These are phyloP conservation scores for Tetracentron sinense DNA, from an alignment of 164 flowering plant species.

Conservation along the genomic window DNA sequence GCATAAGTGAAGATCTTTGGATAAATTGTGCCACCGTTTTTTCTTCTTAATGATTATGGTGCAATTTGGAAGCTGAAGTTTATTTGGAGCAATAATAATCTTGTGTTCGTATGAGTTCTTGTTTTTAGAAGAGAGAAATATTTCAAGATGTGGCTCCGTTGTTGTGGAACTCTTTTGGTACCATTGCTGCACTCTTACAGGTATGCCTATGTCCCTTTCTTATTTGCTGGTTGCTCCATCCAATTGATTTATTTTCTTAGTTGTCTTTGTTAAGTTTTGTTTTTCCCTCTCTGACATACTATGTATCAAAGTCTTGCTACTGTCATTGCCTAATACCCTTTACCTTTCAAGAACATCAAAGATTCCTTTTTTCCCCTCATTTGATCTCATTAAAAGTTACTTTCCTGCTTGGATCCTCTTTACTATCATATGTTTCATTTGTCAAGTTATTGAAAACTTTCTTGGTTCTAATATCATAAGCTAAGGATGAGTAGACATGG, in stretches of 20 bases:
- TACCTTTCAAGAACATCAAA: neutral
- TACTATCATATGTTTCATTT: too few relatives aligned
- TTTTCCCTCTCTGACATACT: neutral
- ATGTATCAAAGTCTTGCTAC: neutral
- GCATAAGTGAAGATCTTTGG: too few relatives aligned
- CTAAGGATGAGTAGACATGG: too few relatives aligned
- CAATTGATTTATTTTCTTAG: neutral
- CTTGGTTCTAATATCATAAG: too few relatives aligned
- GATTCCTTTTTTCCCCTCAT: neutral
- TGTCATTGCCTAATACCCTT: neutral
- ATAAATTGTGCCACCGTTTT: too few relatives aligned
- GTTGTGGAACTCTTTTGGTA: constrained; percentile 76
- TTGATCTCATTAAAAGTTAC: neutral
- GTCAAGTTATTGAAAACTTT: too few relatives aligned
- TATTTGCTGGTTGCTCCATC: neutral
- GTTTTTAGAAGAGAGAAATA: constrained; percentile 55
- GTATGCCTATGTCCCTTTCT: constrained; percentile 23
- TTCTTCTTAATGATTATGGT: too few relatives aligned
- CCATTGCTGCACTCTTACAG: constrained; percentile 74
- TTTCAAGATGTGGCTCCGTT: constrained; percentile 77
- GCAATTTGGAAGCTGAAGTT: too few relatives aligned
- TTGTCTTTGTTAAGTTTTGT: neutral
- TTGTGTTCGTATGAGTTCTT: constrained; percentile 2
- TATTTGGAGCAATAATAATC: too few relatives aligned
- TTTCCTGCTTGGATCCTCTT: neutral